Base-by-base conservation (phyloP, 352 stramenopile genomes). In the Pilasporangium apinafurcum region DNA sequence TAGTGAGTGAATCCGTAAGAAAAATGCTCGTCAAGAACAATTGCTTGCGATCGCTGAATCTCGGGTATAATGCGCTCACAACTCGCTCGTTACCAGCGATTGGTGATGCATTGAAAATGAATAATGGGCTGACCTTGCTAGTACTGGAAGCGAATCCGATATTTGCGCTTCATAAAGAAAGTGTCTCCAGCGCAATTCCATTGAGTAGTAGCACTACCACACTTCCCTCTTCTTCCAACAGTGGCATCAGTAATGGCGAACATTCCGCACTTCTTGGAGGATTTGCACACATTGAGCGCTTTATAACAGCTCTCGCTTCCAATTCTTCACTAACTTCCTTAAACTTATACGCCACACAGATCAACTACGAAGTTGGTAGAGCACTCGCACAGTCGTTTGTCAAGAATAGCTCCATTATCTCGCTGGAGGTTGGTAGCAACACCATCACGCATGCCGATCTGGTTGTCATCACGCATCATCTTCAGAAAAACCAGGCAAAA, bases 21-120 rank as follows among this genome's bases (percentile, higher is more conserved):
- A 79, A 77, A 34, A 72, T 86, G 70, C 18, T 88, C n/a, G 46
- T 59, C 12, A 42, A 53, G 10, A 88, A 88, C 61, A 73, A 72
- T 44, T 56, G 44, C 17, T 44, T 88, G 14, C 59, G 53, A 14
- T 56, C 59, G 6, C 56, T 88, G 20, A 69, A 85, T 44, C 37
- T 88, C n/a, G 59, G 65, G 3, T 74, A 70, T 30, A 88, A 88
- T 33, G 40, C 44, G 10, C 61, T 88, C 28, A 79, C 72, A 1
- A 64, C 59, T 10, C 35, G 42, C 0, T 60, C 64, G 5, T 37
- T 86, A 0, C 38, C 44, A 3, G 34, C 59, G 4, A 47, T 88
- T 10, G 76, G 65, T 13, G 44, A 45, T 2, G 72, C 60, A 1
- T 39, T 88, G 20, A 27, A 54, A 18, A 41, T 31, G 8, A 88